Evolutionary conservation across 768 basidiomycete species (phyloP), one percentile per base, ranked within the genome.

Genomic region (Gautieria morchelliformis): DNA sequence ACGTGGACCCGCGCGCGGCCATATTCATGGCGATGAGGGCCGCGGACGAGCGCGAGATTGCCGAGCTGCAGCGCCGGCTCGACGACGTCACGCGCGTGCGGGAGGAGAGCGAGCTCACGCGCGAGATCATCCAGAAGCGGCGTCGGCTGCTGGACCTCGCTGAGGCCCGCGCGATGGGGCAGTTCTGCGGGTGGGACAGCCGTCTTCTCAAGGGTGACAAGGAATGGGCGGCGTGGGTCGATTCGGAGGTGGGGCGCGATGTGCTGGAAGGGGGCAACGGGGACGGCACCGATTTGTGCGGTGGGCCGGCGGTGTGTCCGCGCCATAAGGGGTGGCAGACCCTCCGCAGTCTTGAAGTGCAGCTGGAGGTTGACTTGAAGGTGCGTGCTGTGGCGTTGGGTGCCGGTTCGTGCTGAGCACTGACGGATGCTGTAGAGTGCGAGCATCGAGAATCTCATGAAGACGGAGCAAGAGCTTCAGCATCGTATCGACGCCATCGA

Each of bases 171-270:
- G 81, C 86, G 10, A 81, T 82, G 30, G 17, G 81, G 15, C 79
- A 80, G 17, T 80, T 82, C 63, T 96, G 93, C 69, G 92, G 93
- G 5, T 93, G 92, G 84, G 93, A 96, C 68, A 83, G 85, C 63
- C 77, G 93, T 32, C 74, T 96, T 22, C 87, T 87, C 59, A 84
- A 85, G 66, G 85, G 85, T n/a, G 87, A 91, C 48, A 82, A 84
- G 58, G 87, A 89, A 66, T 90, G 82, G 75, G 77, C 71, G 39
- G 85, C 85, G 50, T 85, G 83, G 41, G 45, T 54, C 3, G 62
- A 53, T n/a, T 45, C 44, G 6, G 53, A 40, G 52, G 72, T 68
- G 12, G 74, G 74, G 45, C 65, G 65, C 2, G 35, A 57, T 22
- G 60, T 50, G 30, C 73, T 74, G 57, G 71, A 71, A 52, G 71